Base-by-base conservation (phyloP, 768 basidiomycete species). In the Suillus weaverae region DNA sequence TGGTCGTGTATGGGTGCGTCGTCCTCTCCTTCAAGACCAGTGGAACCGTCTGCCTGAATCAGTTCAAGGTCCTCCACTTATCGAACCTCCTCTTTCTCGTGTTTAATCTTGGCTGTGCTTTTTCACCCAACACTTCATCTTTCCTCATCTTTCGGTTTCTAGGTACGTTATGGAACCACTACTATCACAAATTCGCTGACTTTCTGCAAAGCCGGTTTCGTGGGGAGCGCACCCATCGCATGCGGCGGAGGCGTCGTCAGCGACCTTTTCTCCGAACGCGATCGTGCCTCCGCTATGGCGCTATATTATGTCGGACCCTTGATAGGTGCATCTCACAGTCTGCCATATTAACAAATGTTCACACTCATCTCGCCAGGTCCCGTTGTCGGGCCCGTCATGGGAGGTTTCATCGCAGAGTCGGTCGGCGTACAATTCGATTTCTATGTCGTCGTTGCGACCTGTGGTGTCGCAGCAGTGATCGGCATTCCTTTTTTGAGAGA, bases 141-240 rank as follows among this genome's bases (percentile, higher is more conserved):
- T 78, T 93, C 41, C 83, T 92, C 35, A 85, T 70, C 7, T 89
- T 92, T 74, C 88, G 91, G 46, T 84, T 92, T 70, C 77, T 93
- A 10, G 76, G 91, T 91, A 69, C n/a, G 20, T 54, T 6, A n/a
- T 13, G 2, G 32, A 33, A 54, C 32, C 10, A 6, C 20, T n/a
- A 33, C 20, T 10, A 4, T 22, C 8, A 1, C 41, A 9, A 7
- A 3, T 41, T 22, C 16, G 38, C 51, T 38, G 61, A 61, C 3
- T 65, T 51, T 60, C 6, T 26, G 38, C 61, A 10, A 55, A 90
- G 89, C 83, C 68, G 90, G 90, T 0, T 81, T 89, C 50, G 82
- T 81, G 0, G 90, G 87, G 43, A 85, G 85, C 62, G 86, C 87
- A 4, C 88, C 90, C 6, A 80, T 89, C 13, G 85, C 88, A 0